Conservation (phyloP, 2,329 filamentous ascomycete species). For the Aspergillus candidus region DNA sequence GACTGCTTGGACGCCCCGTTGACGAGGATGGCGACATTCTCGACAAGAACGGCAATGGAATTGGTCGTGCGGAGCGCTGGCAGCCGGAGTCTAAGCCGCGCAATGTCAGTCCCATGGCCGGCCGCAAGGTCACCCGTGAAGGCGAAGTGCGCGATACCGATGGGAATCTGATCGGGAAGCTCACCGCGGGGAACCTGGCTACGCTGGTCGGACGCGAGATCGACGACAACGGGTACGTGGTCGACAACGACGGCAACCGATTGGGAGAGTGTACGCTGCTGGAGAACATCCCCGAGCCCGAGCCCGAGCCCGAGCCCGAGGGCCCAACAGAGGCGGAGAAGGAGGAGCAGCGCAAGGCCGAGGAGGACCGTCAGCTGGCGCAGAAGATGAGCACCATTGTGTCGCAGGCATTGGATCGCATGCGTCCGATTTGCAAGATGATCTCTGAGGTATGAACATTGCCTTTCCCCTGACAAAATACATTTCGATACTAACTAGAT, state of each 20-base stretch:
- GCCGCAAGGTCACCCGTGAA: slow-evolving; percentile 47
- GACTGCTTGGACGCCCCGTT: slow-evolving; percentile 59
- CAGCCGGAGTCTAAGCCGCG: slow-evolving; percentile 54
- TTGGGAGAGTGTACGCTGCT: slow-evolving; percentile 58
- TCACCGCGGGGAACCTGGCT: slow-evolving; percentile 40
- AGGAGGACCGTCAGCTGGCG: slow-evolving; percentile 69
- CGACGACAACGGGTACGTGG: slow-evolving; percentile 48
- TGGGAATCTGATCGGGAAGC: slow-evolving; percentile 41
- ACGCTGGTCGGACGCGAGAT: slow-evolving; percentile 39
- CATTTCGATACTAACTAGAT: too few species aligned
- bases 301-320: slow-evolving; percentile 38
- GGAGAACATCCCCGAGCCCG: slow-evolving; percentile 50
- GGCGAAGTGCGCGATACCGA: slow-evolving; percentile 44
- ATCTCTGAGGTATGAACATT: slow-evolving; percentile 63
- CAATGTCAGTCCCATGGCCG: slow-evolving; percentile 55
- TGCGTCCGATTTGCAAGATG: slow-evolving; percentile 78
- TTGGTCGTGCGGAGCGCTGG: slow-evolving; percentile 64
- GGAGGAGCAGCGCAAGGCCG: slow-evolving; percentile 54
- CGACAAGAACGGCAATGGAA: slow-evolving; percentile 60
- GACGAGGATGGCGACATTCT: slow-evolving; percentile 65
- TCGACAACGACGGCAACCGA: slow-evolving; percentile 57
- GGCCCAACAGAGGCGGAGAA: slow-evolving; percentile 27
- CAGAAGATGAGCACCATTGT: slow-evolving; percentile 67
- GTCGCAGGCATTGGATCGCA: slow-evolving; percentile 71
- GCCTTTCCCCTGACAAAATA: too few species aligned